phyloP scores from a whole-genome alignment of 2,329 filamentous ascomycete species.

The Calcarisporium arbuscula region DNA sequence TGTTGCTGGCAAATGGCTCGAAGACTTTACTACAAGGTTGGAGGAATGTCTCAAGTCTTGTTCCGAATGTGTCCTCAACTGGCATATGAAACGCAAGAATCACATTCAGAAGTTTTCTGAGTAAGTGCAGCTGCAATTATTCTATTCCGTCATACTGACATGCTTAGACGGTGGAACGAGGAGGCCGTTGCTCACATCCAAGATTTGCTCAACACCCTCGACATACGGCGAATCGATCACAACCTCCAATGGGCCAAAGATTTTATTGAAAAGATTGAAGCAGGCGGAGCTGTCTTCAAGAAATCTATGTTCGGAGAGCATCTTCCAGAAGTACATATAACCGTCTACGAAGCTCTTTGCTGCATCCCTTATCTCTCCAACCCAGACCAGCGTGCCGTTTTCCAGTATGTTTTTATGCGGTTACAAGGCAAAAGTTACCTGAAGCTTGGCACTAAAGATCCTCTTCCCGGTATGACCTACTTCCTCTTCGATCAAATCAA shows the following conservation, averaged over 20 bases:
- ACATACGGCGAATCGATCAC: conserved; percentile 54
- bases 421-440: conserved; percentile 68
- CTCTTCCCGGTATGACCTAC: conserved; percentile 75
- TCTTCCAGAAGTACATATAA: conserved; percentile 59
- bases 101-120: conserved; percentile 58
- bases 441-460: conserved; percentile 62
- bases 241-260: conserved; percentile 52
- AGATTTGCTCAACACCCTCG: conserved; percentile 51
- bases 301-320: conserved; percentile 39
- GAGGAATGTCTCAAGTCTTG: conserved; percentile 56
- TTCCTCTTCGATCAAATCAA: conserved; percentile 67
- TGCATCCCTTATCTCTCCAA: conserved; percentile 68
- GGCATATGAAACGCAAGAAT: conserved; percentile 61
- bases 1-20: conserved; percentile 51
- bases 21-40: conserved; percentile 51
- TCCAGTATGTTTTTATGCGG: conserved; percentile 77
- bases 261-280: conserved; percentile 47
- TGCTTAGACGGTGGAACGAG: conserved; percentile 39
- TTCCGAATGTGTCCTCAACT: conserved; percentile 65
- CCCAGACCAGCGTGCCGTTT: conserved; percentile 49
- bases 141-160: background rate
- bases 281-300: conserved; percentile 38
- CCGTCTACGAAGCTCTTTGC: conserved; percentile 83
- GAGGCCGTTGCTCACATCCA: conserved; percentile 46
- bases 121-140: conserved; percentile 28